Evolutionary conservation across 179 eudicot species (phyloP).

Genomic region (Silene noctiflora): DNA sequence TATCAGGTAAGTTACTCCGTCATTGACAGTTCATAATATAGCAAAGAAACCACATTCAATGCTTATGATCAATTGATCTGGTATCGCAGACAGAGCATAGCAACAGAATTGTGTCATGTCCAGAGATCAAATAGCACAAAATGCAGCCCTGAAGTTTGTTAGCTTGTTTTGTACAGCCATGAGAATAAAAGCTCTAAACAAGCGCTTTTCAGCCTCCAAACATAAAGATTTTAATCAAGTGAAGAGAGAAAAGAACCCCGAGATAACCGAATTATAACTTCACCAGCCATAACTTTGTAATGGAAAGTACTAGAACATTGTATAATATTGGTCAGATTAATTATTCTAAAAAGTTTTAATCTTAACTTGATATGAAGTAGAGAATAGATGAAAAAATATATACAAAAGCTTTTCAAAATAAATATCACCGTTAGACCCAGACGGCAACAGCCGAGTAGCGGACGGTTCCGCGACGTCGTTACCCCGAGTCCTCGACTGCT

Average conservation of each 20-base stretch:
- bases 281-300: too few species aligned
- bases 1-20: background rate
- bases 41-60: background rate
- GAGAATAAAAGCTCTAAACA: background rate
- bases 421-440: background rate
- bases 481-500: too few species aligned
- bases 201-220: background rate
- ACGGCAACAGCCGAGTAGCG: background rate
- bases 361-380: too few species aligned
- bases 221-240: background rate
- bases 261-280: too few species aligned
- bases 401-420: too few species aligned
- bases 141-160: background rate
- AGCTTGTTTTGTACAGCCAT: background rate
- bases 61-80: background rate
- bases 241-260: too few species aligned
- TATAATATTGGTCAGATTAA: too few species aligned
- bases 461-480: too few species aligned
- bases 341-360: too few species aligned
- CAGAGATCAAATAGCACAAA: background rate
- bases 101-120: conserved; percentile 1
- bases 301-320: too few species aligned
- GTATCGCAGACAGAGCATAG: background rate
- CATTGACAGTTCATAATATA: background rate
- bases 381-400: too few species aligned